Percentiles rank a stretch among this genome's conserved stretches.
phyloP scores from a whole-genome alignment of 169 alveolate genomes.

The Plasmodium billcollinsi region DNA sequence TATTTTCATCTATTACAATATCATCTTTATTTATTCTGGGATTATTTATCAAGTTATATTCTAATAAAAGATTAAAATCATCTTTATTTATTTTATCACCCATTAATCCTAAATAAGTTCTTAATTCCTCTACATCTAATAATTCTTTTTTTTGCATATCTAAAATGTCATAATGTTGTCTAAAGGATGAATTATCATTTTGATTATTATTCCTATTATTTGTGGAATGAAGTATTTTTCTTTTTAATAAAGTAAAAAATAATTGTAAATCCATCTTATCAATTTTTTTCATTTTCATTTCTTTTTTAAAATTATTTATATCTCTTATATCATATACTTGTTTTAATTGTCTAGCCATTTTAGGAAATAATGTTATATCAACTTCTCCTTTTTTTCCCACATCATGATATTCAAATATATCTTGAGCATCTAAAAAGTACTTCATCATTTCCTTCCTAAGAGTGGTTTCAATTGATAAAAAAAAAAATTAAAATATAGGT shows the following conservation, averaged over 20 bases:
- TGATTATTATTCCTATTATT: too few species aligned
- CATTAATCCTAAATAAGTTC: conserved; percentile 15
- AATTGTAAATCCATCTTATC: conserved; percentile 50
- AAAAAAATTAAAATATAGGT: neutral
- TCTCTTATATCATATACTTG: conserved; percentile 40
- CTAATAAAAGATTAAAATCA: conserved; percentile 34
- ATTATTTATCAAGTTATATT: neutral
- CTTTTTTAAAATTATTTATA: conserved; percentile 35
- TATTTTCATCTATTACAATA: conserved; percentile 7
- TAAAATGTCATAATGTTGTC: conserved; percentile 31
- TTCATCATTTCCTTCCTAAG: conserved; percentile 44
- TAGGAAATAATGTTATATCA: conserved; percentile 31
- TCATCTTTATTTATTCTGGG: neutral
- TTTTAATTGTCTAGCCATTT: conserved; percentile 69
- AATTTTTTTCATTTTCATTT: conserved; percentile 39
- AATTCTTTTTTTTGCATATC: conserved; percentile 46
- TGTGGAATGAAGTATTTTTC: conserved; percentile 23
- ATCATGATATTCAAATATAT: conserved; percentile 38
- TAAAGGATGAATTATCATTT: conserved; percentile 15
- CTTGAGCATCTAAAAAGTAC: conserved; percentile 42
- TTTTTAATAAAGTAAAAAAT: conserved; percentile 53
- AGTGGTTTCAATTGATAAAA: neutral
- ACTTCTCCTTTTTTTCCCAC: conserved; percentile 20
- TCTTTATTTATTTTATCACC: conserved; percentile 61
- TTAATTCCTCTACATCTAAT: conserved; percentile 16